Conservation (phyloP, 176 grass and related monocot genomes). For the Oryza meridionalis region DNA sequence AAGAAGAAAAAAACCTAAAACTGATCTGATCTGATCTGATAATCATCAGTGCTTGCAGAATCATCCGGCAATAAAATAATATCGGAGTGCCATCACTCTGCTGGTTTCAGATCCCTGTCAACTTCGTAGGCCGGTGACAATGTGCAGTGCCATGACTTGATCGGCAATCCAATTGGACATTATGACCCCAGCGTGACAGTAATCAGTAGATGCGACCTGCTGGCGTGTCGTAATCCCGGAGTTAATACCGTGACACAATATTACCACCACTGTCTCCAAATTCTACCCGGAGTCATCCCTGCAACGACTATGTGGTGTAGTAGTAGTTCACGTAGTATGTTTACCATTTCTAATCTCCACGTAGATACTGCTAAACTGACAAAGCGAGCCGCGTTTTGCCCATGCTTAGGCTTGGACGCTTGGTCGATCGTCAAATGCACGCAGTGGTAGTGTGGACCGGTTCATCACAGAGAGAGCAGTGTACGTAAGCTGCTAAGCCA, state of each 20-base stretch:
- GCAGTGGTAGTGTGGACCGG: background rate
- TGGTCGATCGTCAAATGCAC: background rate
- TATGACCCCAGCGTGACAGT: background rate
- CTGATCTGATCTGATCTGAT: background rate
- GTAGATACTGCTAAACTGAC: background rate
- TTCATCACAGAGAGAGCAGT: slow-evolving; percentile 5
- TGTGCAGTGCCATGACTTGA: slow-evolving; percentile 23
- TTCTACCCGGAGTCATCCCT: background rate
- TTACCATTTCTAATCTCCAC: no score
- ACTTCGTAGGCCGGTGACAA: slow-evolving; percentile 5
- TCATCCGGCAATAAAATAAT: background rate
- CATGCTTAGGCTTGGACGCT: background rate
- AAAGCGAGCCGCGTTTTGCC: background rate
- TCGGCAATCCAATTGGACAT: slow-evolving; percentile 26
- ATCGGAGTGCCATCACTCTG: background rate
- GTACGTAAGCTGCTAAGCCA: slow-evolving; percentile 33
- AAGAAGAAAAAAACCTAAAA: background rate
- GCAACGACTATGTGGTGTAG: background rate
- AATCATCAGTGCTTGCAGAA: background rate
- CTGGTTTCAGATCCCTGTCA: slow-evolving; percentile 38
- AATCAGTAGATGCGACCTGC: background rate
- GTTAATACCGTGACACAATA: background rate
- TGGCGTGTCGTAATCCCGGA: background rate
- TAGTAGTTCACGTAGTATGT: background rate
- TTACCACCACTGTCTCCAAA: background rate